Evolutionary conservation across 1,284 basidiomycete genomes (phyloP).

Genomic region (Mycosarcoma maydis): DNA sequence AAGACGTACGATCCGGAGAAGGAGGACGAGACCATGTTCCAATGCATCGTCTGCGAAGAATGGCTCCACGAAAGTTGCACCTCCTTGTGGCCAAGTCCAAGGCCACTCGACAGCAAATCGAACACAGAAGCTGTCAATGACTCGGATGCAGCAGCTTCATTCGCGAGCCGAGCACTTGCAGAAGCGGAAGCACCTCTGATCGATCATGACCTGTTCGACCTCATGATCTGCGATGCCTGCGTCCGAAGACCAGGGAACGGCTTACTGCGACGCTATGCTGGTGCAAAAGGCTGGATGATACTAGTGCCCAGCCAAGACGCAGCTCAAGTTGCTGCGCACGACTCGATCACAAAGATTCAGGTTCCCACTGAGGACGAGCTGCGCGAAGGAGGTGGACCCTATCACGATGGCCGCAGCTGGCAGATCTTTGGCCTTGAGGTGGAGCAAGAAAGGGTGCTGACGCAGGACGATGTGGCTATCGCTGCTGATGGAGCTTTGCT

Average conservation of each 20-base stretch:
- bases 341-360: slow-evolving; percentile 28
- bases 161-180: background rate
- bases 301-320: slow-evolving; percentile 25
- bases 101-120: background rate
- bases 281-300: slow-evolving; percentile 53
- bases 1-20: slow-evolving; percentile 67
- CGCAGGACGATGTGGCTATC: slow-evolving; percentile 23
- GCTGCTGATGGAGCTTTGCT: slow-evolving; percentile 35
- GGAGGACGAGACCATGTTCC: slow-evolving; percentile 68
- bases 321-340: slow-evolving; percentile 12
- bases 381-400: slow-evolving; percentile 14
- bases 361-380: slow-evolving; percentile 41
- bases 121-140: background rate
- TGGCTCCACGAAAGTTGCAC: slow-evolving; percentile 68
- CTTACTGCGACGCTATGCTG: slow-evolving; percentile 52
- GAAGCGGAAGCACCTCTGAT: slow-evolving; percentile 46
- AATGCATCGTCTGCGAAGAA: slow-evolving; percentile 68
- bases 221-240: slow-evolving; percentile 62
- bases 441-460: slow-evolving; percentile 28
- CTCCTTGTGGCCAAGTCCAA: slow-evolving; percentile 29
- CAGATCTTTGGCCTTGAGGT: slow-evolving; percentile 44
- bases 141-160: background rate
- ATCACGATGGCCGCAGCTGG: slow-evolving; percentile 31
- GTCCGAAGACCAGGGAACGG: slow-evolving; percentile 43
- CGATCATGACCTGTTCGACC: slow-evolving; percentile 58